phyloP scores from a whole-genome alignment of 176 grass and related monocot species.

The Elymus sibiricus region DNA sequence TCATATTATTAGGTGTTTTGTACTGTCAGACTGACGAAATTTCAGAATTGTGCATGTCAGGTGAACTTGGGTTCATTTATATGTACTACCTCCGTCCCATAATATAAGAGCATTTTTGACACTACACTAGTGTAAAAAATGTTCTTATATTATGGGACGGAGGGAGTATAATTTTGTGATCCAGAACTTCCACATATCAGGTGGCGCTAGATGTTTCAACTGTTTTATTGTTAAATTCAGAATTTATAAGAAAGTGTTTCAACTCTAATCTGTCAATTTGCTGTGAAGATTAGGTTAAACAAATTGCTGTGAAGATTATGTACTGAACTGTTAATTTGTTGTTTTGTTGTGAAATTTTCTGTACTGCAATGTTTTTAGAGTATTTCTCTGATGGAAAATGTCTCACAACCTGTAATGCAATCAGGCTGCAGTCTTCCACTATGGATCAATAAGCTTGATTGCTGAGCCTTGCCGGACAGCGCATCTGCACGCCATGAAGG shows the following conservation, averaged over 20 bases:
- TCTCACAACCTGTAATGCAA: not conserved
- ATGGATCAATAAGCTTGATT: conserved; percentile 95
- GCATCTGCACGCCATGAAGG: conserved; percentile 70
- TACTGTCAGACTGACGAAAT: not conserved
- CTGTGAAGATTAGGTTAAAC: too few relatives aligned
- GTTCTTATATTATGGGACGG: too few relatives aligned
- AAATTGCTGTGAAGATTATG: too few relatives aligned
- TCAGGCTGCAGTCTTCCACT: conserved; percentile 87
- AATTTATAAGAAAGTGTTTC: not conserved
- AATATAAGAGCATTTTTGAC: too few relatives aligned
- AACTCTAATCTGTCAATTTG: not conserved
- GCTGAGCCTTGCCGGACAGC: conserved; percentile 85
- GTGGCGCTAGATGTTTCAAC: not conserved
- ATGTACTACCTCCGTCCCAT: too few relatives aligned
- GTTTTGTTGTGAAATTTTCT: not conserved
- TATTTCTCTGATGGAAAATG: not conserved
- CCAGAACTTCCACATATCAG: not conserved
- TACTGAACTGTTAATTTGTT: too few relatives aligned
- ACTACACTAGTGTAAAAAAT: too few relatives aligned
- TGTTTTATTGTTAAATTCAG: not conserved
- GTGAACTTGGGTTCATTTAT: not conserved
- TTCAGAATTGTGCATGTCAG: not conserved
- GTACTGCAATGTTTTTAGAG: not conserved
- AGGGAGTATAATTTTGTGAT: not conserved
- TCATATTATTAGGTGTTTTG: not conserved